phyloP scores from a whole-genome alignment of 2,329 filamentous ascomycete species.

The Septoria linicola region DNA sequence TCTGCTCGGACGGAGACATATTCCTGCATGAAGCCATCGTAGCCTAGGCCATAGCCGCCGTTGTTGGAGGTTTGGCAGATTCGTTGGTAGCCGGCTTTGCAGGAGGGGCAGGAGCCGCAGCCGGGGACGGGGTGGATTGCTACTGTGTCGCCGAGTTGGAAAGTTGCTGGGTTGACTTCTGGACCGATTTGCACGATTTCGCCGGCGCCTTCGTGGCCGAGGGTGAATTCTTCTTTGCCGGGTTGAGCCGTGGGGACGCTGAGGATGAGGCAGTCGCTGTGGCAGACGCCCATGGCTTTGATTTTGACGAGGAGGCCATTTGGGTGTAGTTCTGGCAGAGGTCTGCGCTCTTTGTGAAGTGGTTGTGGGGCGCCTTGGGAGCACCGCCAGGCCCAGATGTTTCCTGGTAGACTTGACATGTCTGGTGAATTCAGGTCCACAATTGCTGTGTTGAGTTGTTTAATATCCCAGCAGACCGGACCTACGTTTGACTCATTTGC shows the following conservation, averaged over 20 bases:
- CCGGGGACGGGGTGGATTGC: slow-evolving; percentile 40
- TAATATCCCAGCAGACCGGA: no score
- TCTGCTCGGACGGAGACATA: slow-evolving; percentile 38
- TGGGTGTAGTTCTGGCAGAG: slow-evolving; percentile 30
- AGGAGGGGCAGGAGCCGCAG: slow-evolving; percentile 43
- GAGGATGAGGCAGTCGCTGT: slow-evolving; percentile 38
- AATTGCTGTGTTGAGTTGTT: no score
- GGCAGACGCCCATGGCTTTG: slow-evolving; percentile 40
- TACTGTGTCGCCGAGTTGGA: slow-evolving; percentile 35
- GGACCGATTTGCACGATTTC: slow-evolving; percentile 25
- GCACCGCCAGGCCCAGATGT: slow-evolving; percentile 15
- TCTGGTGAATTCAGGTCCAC: no score
- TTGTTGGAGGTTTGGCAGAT: slow-evolving; percentile 37
- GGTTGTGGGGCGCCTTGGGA: slow-evolving; percentile 27
- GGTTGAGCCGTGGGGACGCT: slow-evolving; percentile 24
- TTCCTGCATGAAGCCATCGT: slow-evolving; percentile 48
- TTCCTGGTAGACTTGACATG: slow-evolving; percentile 8
- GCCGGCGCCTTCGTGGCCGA: slow-evolving; percentile 29
- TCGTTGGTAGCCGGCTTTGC: slow-evolving; percentile 42
- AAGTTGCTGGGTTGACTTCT: slow-evolving; percentile 9
- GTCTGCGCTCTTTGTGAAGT: slow-evolving; percentile 35
- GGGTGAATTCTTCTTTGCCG: slow-evolving; percentile 20
- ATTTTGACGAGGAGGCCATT: slow-evolving; percentile 38
- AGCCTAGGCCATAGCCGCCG: slow-evolving; percentile 47
- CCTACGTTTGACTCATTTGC: no score